Evolutionary conservation across 257 asterid species (phyloP), one percentile per base, ranked within the genome.

Genomic region (Ilex aquifolium): DNA sequence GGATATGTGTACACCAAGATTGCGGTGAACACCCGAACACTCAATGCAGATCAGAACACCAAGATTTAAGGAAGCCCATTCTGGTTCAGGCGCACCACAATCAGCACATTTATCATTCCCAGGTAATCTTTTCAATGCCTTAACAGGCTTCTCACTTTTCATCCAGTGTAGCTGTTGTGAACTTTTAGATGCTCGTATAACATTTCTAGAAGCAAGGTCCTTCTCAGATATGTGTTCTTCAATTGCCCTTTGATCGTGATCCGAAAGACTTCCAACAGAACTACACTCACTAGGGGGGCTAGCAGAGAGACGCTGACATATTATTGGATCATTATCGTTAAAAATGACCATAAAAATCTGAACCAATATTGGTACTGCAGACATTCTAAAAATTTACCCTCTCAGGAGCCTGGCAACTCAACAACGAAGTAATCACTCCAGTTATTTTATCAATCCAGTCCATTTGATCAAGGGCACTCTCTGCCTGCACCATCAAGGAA

Each of bases 31-130:
- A 55, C 97, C 95, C 60, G 97, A 90, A 79, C 97, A 87, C 73
- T 90, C 95, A 12, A 90, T 90, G 64, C 97, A 90, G 53, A 90
- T 82, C 69, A 87, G 95, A 78, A 90, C 57, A 17, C 97, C 96
- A 66, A 83, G 87, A 71, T 90, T 90, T 81, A 90, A 79, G 75
- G 97, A 90, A 70, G 96, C 97, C 97, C 97, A 90, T 51, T 90
- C 97, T 62, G 97, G 97, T 62, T 83, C 95, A 59, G 88, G 85
- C 36, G 97, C 90, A 62, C 97, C 95, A 57, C 97, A 90, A 79
- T 90, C 97, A 14, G 97, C 97, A 80, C 97, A 90, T 80, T 80
- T 87, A 72, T 90, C 96, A 74, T 87, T 90, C 65, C 97, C 95
- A 56, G 87, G 95, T 74, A 88, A 66, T 73, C 79, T 77, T 74